phyloP scores from a whole-genome alignment of 768 basidiomycete species.

The Naematelia encephala region DNA sequence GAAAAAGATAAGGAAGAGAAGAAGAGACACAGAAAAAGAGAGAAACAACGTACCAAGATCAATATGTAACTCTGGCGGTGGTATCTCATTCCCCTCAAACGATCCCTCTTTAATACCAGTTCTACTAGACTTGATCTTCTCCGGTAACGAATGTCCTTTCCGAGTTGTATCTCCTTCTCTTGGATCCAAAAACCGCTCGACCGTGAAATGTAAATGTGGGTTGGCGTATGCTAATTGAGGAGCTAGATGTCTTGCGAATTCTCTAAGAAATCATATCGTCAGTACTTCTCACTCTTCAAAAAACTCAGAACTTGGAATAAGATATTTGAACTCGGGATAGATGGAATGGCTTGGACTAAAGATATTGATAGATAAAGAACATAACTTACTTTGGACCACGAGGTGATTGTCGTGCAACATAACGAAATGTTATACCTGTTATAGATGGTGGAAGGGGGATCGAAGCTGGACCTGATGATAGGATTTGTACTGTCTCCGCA shows the following conservation, averaged over 20 bases:
- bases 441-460: conserved; percentile 17
- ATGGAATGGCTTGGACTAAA: background rate
- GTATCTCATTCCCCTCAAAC: background rate
- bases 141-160: conserved; percentile 8
- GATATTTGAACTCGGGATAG: too few relatives aligned
- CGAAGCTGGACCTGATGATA: conserved; percentile 13
- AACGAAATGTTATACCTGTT: conserved; percentile 18
- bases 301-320: background rate
- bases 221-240: conserved; percentile 36
- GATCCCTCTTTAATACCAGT: conserved; percentile 2
- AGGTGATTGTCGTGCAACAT: conserved; percentile 26
- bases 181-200: conserved; percentile 33
- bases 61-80: background rate
- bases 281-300: background rate
- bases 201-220: conserved; percentile 18
- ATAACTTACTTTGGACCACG: conserved; percentile 30
- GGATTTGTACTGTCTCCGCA: conserved; percentile 11
- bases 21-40: background rate
- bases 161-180: conserved; percentile 20
- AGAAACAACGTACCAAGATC: background rate
- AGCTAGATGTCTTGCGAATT: conserved; percentile 24
- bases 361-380: too few relatives aligned
- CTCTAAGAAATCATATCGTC: conserved; percentile 8
- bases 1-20: background rate
- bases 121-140: conserved; percentile 1